These are phyloP conservation scores for Candida loeiensis DNA, from an alignment of 805 yeast species.

Conservation along the genomic window DNA sequence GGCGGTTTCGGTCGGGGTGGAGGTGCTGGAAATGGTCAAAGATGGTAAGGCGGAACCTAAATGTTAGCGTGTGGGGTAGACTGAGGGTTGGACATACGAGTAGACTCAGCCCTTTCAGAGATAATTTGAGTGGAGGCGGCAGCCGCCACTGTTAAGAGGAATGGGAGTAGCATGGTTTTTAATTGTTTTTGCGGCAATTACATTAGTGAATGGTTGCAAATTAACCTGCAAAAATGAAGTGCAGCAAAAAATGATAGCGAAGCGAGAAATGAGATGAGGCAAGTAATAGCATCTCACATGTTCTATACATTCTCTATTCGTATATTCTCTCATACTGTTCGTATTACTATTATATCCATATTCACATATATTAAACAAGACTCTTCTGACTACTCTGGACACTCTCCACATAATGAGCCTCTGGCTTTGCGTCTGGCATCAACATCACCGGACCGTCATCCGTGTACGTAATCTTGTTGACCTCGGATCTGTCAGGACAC, in stretches of 20 bases:
- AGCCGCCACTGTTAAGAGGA: background rate
- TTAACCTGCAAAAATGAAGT: background rate
- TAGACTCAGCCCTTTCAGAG: background rate
- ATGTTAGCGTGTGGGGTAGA: background rate
- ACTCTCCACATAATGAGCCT: conserved; percentile 3
- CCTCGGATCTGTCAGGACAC: conserved; percentile 49
- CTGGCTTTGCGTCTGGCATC: conserved; percentile 8
- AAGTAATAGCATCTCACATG: background rate
- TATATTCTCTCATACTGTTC: background rate
- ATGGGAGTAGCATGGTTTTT: background rate
- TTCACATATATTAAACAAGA: conserved; percentile 1
- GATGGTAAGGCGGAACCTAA: background rate
- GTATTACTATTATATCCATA: background rate
- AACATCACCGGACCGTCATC: conserved; percentile 9
- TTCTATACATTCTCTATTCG: background rate
- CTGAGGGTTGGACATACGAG: background rate
- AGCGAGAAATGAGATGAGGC: too few relatives aligned
- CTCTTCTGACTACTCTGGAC: conserved; percentile 1
- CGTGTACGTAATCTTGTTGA: conserved; percentile 27
- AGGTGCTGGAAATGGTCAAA: background rate
- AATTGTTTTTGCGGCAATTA: background rate
- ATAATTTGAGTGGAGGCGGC: background rate
- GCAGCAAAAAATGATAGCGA: background rate
- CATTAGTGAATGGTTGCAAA: background rate
- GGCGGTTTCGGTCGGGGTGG: background rate